Evolutionary conservation across 1,284 basidiomycete genomes (phyloP).

Genomic region (Garcileccinum viscosum): DNA sequence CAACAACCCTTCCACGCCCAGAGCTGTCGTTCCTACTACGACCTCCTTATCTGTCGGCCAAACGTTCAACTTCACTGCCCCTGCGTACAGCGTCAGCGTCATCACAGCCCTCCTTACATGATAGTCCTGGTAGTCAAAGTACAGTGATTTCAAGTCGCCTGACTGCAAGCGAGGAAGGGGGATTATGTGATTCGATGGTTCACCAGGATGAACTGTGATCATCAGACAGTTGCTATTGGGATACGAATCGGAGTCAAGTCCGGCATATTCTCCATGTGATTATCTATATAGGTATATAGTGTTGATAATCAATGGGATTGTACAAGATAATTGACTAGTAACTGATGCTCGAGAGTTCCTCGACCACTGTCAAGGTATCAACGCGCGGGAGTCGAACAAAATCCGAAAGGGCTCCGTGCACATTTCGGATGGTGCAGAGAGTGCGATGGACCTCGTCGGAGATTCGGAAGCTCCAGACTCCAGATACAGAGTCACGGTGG

Average conservation of each 20-base stretch:
- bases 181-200: not conserved
- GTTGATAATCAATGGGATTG: not conserved
- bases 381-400: not conserved
- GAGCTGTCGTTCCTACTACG: slow-evolving; percentile 53
- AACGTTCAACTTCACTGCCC: slow-evolving; percentile 62
- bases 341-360: not conserved
- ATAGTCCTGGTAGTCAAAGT: not conserved
- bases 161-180: no score
- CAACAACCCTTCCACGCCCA: slow-evolving; percentile 60
- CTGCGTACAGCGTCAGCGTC: slow-evolving; percentile 64
- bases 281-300: no score
- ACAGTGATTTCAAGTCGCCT: not conserved
- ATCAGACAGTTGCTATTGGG: not conserved
- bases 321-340: not conserved
- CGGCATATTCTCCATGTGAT: not conserved
- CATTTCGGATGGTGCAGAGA: no score
- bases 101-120: slow-evolving; percentile 32
- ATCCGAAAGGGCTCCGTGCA: no score
- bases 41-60: slow-evolving; percentile 51
- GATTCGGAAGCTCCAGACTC: no score
- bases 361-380: not conserved
- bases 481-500: slow-evolving; percentile 59
- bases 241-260: not conserved
- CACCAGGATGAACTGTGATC: not conserved
- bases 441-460: no score